Evolutionary conservation across 1,284 basidiomycete genomes (phyloP), one percentile per base, ranked within the genome.

Genomic region (Omphalotus olearius): DNA sequence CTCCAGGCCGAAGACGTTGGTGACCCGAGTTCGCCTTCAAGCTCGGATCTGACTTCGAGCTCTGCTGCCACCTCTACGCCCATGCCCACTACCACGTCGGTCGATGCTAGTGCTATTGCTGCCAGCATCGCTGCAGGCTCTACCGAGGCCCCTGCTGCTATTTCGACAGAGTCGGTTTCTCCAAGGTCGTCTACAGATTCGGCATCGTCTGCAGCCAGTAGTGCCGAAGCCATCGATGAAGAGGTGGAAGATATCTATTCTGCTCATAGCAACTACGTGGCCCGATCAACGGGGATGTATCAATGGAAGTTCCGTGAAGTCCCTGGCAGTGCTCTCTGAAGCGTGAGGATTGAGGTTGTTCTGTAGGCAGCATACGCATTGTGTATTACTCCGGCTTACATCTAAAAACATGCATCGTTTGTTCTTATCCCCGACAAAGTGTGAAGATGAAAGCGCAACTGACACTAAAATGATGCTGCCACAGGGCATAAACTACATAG

Each of bases 21-120:
- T 37, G 45, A 43, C 23, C 23, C 43, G 18, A 46, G 26, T 53
- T 35, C 23, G 42, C 39, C 14, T 28, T 25, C 33, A 17, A 14
- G 33, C 14, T 25, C 18, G 25, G 25, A 23, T 47, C 45, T 42
- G 30, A 59, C 50, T 23, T 42, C 43, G 26, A 20, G 36, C 16
- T 39, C 47, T n/a, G 51, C 57, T 23, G 50, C 55, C 14, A 39
- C 57, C 18, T 41, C 61, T 33, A 43, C 50, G 28, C 44, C 53
- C 35, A 54, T 52, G 45, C 47, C 54, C 14, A 39, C 57, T 28
- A 43, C 53, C 35, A 54, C 54, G 43, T 52, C 58, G 6, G 57
- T 69, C 35, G 61, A 64, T 37, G 68, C 69, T 30, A 58, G 67
- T 45, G 62, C 66, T 16, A 61, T 66, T 6, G 60, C 61, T 48